Conservation (phyloP, 2,329 filamentous ascomycete species). For the Chaetomium sp. region DNA sequence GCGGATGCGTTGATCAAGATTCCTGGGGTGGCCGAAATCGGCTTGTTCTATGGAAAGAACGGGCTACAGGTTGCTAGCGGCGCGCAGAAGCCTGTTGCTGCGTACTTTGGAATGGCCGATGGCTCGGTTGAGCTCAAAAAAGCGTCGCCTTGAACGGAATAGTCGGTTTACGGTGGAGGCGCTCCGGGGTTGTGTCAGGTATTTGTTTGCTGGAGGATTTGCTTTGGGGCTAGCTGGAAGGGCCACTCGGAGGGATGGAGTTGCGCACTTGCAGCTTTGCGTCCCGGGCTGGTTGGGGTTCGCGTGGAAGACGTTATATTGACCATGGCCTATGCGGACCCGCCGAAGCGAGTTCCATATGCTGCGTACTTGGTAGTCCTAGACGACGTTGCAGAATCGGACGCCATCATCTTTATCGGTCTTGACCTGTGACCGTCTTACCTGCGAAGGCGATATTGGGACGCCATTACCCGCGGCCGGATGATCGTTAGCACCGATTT, state of each 20-base stretch:
- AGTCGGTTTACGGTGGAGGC: not conserved
- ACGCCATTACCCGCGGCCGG: not conserved
- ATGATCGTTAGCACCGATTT: not conserved
- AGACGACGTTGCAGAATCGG: not conserved
- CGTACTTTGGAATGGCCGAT: conserved; percentile 91
- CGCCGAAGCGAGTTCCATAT: not conserved
- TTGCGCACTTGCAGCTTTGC: not conserved
- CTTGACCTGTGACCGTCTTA: not conserved
- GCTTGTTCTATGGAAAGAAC: conserved; percentile 82
- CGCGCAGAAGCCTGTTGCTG: conserved; percentile 88
- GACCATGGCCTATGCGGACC: not conserved
- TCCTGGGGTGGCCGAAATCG: conserved; percentile 87
- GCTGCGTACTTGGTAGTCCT: not conserved
- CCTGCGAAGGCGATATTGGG: not conserved
- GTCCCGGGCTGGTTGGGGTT: not conserved
- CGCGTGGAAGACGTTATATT: not conserved
- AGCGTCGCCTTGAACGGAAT: conserved; percentile 8
- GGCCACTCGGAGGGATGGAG: not conserved
- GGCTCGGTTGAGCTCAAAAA: conserved; percentile 61
- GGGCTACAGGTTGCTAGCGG: conserved; percentile 70
- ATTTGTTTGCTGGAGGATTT: not conserved
- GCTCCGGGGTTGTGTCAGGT: not conserved
- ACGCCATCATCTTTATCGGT: not conserved
- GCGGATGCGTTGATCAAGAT: conserved; percentile 76
- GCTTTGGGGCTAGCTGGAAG: not conserved